These are phyloP conservation scores for Aspergillus sp. DNA, from an alignment of 2,329 filamentous ascomycete species.

Conservation along the genomic window DNA sequence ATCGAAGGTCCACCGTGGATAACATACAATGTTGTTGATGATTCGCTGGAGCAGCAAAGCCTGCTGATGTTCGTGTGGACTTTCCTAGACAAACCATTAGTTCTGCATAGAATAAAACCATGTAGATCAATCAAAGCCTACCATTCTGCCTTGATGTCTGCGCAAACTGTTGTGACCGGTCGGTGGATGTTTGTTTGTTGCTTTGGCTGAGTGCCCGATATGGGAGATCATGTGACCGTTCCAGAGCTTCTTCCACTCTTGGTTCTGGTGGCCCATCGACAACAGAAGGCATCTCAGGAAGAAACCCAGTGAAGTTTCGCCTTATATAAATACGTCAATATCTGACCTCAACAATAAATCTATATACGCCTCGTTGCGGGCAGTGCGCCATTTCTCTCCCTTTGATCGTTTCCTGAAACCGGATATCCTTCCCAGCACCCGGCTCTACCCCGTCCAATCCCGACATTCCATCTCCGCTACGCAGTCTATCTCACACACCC, in stretches of 20 bases:
- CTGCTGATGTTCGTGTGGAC: constrained; percentile 96
- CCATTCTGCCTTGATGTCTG: constrained; percentile 13
- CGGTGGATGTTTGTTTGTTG: constrained; percentile 18
- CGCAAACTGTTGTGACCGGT: not conserved
- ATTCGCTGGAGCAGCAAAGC: constrained; percentile 89
- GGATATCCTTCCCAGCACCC: not conserved
- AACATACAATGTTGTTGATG: constrained; percentile 90
- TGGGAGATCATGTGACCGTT: constrained; percentile 11
- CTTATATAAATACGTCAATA: not conserved
- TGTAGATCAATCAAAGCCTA: constrained; percentile 1
- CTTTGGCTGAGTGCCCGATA: not conserved
- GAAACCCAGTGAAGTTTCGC: not conserved
- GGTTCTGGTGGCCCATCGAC: not conserved
- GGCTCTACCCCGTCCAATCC: not conserved
- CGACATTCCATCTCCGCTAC: not conserved
- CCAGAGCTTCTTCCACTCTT: not conserved
- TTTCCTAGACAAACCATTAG: constrained; percentile 60
- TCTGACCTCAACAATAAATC: not conserved
- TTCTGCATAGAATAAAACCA: not conserved
- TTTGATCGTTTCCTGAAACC: not conserved
- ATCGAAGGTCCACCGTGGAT: not conserved
- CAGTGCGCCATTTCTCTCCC: not conserved
- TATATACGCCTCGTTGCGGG: not conserved
- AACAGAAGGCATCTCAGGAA: not conserved
- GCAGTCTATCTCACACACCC: not conserved